Evolutionary conservation across 345 rosid species (phyloP), one percentile per base, ranked within the genome.

Genomic region (Sonneratia caseolaris): DNA sequence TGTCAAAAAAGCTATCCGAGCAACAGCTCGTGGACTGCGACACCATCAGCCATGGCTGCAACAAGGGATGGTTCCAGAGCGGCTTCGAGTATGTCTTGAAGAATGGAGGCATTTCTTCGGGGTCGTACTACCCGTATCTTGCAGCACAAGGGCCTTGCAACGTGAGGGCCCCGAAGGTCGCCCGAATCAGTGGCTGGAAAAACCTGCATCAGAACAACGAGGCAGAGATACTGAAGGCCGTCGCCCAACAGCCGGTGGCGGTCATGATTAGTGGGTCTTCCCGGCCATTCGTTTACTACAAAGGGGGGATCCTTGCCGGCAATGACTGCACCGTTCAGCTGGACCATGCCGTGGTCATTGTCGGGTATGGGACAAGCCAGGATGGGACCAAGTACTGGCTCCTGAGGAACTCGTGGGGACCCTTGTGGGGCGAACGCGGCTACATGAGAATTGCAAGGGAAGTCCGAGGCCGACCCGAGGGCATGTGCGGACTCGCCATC

Each of bases 11-110:
- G 0, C 51, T 91, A n/a, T 88, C 93, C 0, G 92, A 84, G 72
- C 94, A 90, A 72, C 85, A 90, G 72, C 78, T 90, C 15, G 73
- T 88, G n/a, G 89, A 88, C 11, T 88, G 90, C 51, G 75, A 64
- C 66, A 72, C 74, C n/a, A 68, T 47, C 3, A 80, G 81, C 11
- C 47, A 78, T 10, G 94, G 91, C 69, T 89, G 88, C 48, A 3
- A 32, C 0, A 85, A 87, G 27, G 84, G 85, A 51, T 75, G 47
- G 13, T 74, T 77, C 83, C 74, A 77, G 1, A 32, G 71, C 12
- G 88, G 86, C 10, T 81, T 81, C 1, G 35, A 75, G 14, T 80
- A 76, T 70, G 78, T 84, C 15, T 53, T 69, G 11, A 2, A 68
- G 36, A 80, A 80, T 70, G 14, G 51, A 3, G 89, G 84, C 21